phyloP scores from a whole-genome alignment of 75 land plant species.

The Pinus taeda region DNA sequence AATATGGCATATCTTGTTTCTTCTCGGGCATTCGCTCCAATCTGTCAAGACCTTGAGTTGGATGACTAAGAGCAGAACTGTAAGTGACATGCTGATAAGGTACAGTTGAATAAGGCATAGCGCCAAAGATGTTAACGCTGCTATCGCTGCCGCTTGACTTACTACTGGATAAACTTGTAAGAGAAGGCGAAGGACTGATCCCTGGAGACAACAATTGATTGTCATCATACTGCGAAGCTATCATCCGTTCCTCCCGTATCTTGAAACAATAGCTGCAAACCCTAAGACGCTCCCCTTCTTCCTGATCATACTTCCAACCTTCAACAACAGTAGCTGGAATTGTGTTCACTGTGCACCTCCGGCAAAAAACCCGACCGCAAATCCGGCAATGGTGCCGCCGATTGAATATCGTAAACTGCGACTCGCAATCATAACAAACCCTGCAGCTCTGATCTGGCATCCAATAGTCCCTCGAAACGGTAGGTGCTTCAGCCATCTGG shows the following conservation, averaged over 20 bases:
- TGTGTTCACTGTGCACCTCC: constrained; percentile 74
- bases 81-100: constrained; percentile 19
- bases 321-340: constrained; percentile 40
- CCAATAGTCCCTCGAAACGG: constrained; percentile 86
- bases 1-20: constrained; percentile 11
- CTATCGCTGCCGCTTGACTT: constrained; percentile 35
- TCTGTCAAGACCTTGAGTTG: constrained; percentile 13
- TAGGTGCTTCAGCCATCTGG: constrained; percentile 47
- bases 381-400: constrained; percentile 90
- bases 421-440: constrained; percentile 91
- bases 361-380: constrained; percentile 88
- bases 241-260: constrained; percentile 36
- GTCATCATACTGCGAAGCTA: constrained; percentile 12
- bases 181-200: constrained; percentile 41
- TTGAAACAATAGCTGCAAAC: constrained; percentile 88
- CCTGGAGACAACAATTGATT: constrained; percentile 1
- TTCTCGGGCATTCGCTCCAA: constrained; percentile 18
- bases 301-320: constrained; percentile 16
- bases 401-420: constrained; percentile 77
- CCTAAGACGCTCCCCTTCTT: constrained; percentile 62
- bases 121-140: constrained; percentile 16
- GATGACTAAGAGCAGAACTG: constrained; percentile 17
- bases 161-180: constrained; percentile 38
- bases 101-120: constrained; percentile 21
- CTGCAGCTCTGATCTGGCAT: constrained; percentile 97